These are phyloP conservation scores for Eucalyptus melliodora DNA, from an alignment of 345 rosid species.

Conservation along the genomic window DNA sequence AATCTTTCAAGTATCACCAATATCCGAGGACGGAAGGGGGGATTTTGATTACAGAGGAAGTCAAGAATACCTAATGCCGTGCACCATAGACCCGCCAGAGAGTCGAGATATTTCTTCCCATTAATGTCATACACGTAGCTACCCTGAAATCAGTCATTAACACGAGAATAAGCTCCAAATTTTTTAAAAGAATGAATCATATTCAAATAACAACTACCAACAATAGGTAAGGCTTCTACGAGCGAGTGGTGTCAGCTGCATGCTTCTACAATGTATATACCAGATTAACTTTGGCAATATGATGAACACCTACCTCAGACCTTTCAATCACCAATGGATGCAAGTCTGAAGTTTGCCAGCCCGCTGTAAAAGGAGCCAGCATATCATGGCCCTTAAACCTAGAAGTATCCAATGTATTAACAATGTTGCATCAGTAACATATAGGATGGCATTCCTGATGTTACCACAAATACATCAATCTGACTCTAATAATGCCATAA, in stretches of 20 bases:
- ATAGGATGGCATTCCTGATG: neutral
- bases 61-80: conserved; percentile 65
- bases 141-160: conserved; percentile 36
- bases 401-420: neutral
- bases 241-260: neutral
- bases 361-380: conserved; percentile 99
- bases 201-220: neutral
- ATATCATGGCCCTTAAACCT: conserved; percentile 93
- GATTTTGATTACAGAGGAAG: neutral
- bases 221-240: neutral
- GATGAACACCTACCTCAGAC: conserved; percentile 46
- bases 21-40: neutral
- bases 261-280: neutral
- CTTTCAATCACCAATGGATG: conserved; percentile 74
- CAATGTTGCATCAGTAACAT: neutral
- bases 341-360: conserved; percentile 76
- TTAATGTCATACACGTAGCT: conserved; percentile 66
- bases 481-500: neutral
- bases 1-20: neutral
- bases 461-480: neutral
- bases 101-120: conserved; percentile 89
- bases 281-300: neutral
- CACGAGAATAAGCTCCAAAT: neutral
- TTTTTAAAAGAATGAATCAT: neutral
- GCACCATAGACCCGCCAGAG: conserved; percentile 98